Evolutionary conservation across 1,284 basidiomycete genomes (phyloP).

Genomic region (Papiliotrema laurentii): DNA sequence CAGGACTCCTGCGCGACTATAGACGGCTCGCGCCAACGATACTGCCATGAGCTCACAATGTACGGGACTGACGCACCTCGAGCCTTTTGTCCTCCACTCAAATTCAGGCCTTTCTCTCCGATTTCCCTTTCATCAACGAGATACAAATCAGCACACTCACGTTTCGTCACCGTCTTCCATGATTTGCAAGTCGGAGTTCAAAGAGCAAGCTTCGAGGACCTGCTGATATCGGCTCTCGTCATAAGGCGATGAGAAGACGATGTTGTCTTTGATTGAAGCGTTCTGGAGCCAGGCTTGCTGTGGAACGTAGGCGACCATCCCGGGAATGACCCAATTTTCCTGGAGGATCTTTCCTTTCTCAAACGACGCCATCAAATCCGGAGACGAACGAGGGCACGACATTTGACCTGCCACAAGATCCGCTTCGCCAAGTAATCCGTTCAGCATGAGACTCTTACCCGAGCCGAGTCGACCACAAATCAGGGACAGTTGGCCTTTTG

Average conservation of each 20-base stretch:
- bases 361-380: slow-evolving; percentile 66
- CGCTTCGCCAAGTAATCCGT: slow-evolving; percentile 83
- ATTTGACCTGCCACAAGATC: slow-evolving; percentile 68
- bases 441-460: slow-evolving; percentile 74
- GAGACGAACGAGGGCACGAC: slow-evolving; percentile 73
- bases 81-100: slow-evolving; percentile 93
- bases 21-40: slow-evolving; percentile 84
- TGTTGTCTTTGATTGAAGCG: slow-evolving; percentile 90
- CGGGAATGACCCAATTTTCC: slow-evolving; percentile 69
- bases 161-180: slow-evolving; percentile 92
- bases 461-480: slow-evolving; percentile 69
- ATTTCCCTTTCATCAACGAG: slow-evolving; percentile 29
- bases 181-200: slow-evolving; percentile 77
- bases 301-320: slow-evolving; percentile 81
- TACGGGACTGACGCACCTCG: slow-evolving; percentile 55
- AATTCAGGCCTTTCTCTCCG: slow-evolving; percentile 61
- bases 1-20: slow-evolving; percentile 79
- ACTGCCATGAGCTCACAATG: slow-evolving; percentile 48
- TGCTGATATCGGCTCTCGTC: slow-evolving; percentile 70
- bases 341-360: slow-evolving; percentile 35
- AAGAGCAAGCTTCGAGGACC: slow-evolving; percentile 70
- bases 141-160: slow-evolving; percentile 12
- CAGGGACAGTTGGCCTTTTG: slow-evolving; percentile 67
- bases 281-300: slow-evolving; percentile 73
- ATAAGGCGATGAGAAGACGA: slow-evolving; percentile 80